These are phyloP conservation scores for Triticum aestivum DNA, from an alignment of 176 grass and related monocot genomes.

Conservation along the genomic window DNA sequence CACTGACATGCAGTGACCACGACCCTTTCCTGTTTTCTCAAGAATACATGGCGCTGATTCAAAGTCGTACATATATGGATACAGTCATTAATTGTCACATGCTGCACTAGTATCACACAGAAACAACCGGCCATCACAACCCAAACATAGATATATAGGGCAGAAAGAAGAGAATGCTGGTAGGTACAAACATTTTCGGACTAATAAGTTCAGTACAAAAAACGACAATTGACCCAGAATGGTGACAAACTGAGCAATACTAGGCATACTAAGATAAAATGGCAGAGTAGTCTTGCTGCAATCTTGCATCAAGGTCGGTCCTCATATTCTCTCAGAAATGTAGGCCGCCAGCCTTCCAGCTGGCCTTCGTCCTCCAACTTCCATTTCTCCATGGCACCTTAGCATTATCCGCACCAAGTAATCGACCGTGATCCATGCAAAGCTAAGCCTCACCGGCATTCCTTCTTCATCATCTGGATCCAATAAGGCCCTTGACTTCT, in stretches of 20 bases:
- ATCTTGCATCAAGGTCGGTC: background rate
- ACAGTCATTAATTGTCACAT: too few relatives aligned
- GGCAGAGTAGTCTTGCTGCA: conserved; percentile 77
- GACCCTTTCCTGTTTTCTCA: too few relatives aligned
- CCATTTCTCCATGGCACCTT: conserved; percentile 31
- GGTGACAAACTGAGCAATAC: background rate
- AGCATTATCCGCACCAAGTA: conserved; percentile 70
- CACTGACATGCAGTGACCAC: too few relatives aligned
- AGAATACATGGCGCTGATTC: too few relatives aligned
- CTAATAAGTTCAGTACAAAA: background rate
- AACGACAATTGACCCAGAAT: background rate
- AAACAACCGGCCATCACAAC: background rate
- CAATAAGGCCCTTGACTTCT: conserved; percentile 43
- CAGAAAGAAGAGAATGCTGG: background rate
- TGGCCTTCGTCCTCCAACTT: conserved; percentile 38
- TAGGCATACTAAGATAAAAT: background rate
- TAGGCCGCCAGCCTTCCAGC: conserved; percentile 63
- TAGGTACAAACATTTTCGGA: background rate
- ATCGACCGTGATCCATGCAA: conserved; percentile 85
- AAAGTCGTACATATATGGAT: too few relatives aligned
- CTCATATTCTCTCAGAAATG: conserved; percentile 58
- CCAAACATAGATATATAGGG: background rate
- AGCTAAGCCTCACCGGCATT: conserved; percentile 56
- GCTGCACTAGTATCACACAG: background rate
- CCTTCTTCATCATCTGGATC: conserved; percentile 33